phyloP scores from a whole-genome alignment of 257 asterid genomes.

The Scutellaria galericulata region DNA sequence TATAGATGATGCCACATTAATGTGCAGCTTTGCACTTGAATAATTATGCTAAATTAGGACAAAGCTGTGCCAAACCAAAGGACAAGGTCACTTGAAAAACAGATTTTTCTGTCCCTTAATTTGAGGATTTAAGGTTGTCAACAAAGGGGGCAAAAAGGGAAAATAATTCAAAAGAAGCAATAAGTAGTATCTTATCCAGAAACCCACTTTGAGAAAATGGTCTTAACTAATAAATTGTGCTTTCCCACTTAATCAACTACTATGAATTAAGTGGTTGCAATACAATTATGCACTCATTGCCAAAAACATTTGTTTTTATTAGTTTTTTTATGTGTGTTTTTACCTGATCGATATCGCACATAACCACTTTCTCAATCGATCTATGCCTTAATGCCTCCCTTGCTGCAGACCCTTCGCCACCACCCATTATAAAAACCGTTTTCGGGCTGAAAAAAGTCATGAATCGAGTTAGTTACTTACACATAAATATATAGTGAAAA shows the following conservation, averaged over 20 bases:
- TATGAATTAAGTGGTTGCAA: too few relatives aligned
- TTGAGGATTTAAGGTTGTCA: conserved; percentile 40
- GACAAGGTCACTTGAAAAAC: conserved; percentile 25
- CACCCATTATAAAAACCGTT: conserved; percentile 89
- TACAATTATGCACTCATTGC: not conserved
- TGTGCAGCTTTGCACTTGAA: not conserved
- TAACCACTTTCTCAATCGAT: conserved; percentile 80
- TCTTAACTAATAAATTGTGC: not conserved
- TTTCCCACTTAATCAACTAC: not conserved
- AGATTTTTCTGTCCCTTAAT: conserved; percentile 29
- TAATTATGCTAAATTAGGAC: not conserved
- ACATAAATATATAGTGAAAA: too few relatives aligned
- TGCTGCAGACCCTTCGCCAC: conserved; percentile 99
- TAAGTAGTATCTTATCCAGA: conserved; percentile 23
- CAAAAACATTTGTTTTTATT: not conserved
- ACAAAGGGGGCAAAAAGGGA: conserved; percentile 6
- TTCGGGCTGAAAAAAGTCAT: conserved; percentile 58
- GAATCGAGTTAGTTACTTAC: not conserved
- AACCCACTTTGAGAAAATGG: conserved; percentile 33
- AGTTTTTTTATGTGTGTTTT: not conserved
- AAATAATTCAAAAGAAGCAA: conserved; percentile 20
- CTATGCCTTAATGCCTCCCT: conserved; percentile 92
- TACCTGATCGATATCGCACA: conserved; percentile 98
- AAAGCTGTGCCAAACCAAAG: not conserved
- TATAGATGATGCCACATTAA: not conserved